Evolutionary conservation across 2,329 filamentous ascomycete genomes (phyloP).

Genomic region (Hypoxylon sp.): DNA sequence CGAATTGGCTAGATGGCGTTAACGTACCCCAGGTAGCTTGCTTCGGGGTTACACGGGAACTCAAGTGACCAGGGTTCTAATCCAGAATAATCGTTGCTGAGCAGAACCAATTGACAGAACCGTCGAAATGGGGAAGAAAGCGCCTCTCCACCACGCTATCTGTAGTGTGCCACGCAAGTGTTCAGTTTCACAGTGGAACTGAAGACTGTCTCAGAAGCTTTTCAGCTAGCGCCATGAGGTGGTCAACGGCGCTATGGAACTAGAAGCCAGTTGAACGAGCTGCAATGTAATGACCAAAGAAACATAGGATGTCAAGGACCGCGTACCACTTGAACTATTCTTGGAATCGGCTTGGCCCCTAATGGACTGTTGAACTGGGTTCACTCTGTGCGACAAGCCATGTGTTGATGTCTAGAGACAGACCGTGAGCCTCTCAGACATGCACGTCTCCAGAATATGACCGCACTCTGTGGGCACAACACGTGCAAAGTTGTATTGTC

Average conservation of each 20-base stretch:
- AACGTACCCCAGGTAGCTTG: constrained; percentile 6
- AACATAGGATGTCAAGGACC: not conserved
- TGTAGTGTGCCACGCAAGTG: constrained; percentile 4
- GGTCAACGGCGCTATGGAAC: constrained; percentile 16
- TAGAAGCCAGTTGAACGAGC: constrained; percentile 17
- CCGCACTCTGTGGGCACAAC: constrained; percentile 5
- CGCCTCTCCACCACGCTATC: constrained; percentile 3
- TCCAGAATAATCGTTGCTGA: not conserved
- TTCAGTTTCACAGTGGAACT: constrained; percentile 1
- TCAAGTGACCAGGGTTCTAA: not conserved
- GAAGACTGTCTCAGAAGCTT: constrained; percentile 15
- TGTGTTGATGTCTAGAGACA: constrained; percentile 10
- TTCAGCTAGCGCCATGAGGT: constrained; percentile 16
- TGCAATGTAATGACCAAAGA: constrained; percentile 12
- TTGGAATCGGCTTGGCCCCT: not conserved
- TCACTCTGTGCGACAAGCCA: constrained; percentile 16
- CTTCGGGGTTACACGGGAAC: constrained; percentile 8
- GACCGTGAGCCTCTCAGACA: constrained; percentile 1
- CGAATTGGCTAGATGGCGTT: not conserved
- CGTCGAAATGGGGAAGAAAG: constrained; percentile 5
- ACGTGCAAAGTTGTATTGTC: constrained; percentile 31
- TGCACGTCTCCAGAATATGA: not conserved
- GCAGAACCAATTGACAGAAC: constrained; percentile 1
- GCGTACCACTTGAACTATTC: not conserved
- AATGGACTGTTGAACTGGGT: constrained; percentile 2